phyloP scores from a whole-genome alignment of 1,284 basidiomycete genomes.

The Phenoliferia sp. region DNA sequence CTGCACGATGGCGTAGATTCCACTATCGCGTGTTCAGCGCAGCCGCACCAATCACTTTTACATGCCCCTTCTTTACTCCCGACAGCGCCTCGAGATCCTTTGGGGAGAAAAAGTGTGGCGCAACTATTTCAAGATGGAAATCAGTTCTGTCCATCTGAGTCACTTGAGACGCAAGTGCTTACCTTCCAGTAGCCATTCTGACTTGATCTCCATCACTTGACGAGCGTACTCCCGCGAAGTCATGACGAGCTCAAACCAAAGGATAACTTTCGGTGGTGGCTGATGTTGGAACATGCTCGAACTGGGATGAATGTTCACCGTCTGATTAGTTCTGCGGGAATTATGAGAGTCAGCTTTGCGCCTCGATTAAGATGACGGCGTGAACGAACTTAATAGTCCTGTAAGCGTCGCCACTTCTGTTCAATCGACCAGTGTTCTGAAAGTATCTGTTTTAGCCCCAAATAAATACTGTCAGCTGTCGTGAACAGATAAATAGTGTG shows the following conservation, averaged over 20 bases:
- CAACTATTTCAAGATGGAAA: constrained; percentile 52
- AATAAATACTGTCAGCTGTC: neutral
- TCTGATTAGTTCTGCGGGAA: constrained; percentile 82
- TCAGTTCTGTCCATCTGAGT: too few species aligned
- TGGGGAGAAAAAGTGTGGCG: constrained; percentile 89
- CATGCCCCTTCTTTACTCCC: constrained; percentile 30
- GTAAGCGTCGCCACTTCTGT: constrained; percentile 39
- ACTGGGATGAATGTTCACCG: constrained; percentile 93
- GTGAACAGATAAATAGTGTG: constrained; percentile 6
- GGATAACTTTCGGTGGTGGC: constrained; percentile 80
- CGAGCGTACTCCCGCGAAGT: constrained; percentile 58
- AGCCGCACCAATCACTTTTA: constrained; percentile 23
- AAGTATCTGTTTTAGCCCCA: constrained; percentile 31
- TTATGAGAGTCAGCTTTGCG: neutral
- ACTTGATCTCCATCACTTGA: constrained; percentile 97
- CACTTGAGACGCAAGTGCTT: constrained; percentile 34
- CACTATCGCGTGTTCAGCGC: constrained; percentile 3
- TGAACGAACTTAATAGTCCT: constrained; percentile 34
- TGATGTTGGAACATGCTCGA: constrained; percentile 86
- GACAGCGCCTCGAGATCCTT: constrained; percentile 69
- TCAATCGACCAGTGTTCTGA: constrained; percentile 38
- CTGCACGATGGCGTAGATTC: neutral
- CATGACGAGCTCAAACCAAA: constrained; percentile 85
- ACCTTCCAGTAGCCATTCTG: constrained; percentile 88
- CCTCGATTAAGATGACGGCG: neutral